phyloP scores from a whole-genome alignment of 2,329 filamentous ascomycete genomes.

The Pseudogymnoascus sp. region DNA sequence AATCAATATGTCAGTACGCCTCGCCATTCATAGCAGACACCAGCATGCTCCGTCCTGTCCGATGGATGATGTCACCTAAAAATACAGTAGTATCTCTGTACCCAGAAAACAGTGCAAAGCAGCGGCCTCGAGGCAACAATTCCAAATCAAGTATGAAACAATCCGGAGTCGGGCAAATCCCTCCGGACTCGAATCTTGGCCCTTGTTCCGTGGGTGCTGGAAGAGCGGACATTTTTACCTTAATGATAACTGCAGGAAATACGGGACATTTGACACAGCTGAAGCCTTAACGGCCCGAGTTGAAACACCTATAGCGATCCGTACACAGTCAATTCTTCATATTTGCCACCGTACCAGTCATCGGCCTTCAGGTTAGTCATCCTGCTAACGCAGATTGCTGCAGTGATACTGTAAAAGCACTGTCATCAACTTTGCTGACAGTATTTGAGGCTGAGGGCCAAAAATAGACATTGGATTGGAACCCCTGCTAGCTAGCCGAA shows the following conservation, averaged over 20 bases:
- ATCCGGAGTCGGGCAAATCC: background rate
- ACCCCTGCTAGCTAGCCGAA: background rate
- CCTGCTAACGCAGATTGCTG: background rate
- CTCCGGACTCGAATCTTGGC: background rate
- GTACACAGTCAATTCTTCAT: background rate
- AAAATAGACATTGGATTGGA: background rate
- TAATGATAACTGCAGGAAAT: conserved; percentile 1
- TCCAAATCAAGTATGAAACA: background rate
- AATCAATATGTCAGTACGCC: background rate
- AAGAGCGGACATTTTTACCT: background rate
- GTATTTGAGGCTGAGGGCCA: background rate
- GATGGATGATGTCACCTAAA: background rate
- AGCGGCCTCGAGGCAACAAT: background rate
- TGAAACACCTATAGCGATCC: background rate
- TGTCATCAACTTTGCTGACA: conserved; percentile 1
- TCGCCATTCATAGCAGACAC: background rate
- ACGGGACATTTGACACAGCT: background rate
- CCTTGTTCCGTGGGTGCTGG: background rate
- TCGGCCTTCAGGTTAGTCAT: background rate
- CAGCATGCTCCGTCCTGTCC: background rate
- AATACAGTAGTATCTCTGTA: background rate
- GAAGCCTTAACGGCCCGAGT: conserved; percentile 7
- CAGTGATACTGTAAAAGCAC: conserved; percentile 3
- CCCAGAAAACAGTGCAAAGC: background rate
- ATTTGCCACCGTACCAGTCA: background rate